A percentile compares a stretch with the other conserved stretches of the same genome.
These are phyloP conservation scores for Paramecium octaurelia DNA, from an alignment of 73 alveolate species.

Conservation along the genomic window DNA sequence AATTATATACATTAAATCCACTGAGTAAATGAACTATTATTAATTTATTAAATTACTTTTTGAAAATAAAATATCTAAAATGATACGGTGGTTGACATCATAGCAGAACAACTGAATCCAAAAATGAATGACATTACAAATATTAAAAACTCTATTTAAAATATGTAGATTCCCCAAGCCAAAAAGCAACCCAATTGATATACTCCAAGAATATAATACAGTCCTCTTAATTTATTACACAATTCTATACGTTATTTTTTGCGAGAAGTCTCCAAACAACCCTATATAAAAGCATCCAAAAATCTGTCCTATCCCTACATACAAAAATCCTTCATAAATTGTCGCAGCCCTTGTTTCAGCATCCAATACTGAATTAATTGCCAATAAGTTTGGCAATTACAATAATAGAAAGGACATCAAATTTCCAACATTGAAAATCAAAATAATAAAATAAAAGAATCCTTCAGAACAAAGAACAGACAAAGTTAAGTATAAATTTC, in stretches of 20 bases:
- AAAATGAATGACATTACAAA: background rate
- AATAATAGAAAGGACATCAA: background rate
- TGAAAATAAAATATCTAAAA: background rate
- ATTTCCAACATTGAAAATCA: background rate
- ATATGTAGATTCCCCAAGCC: background rate
- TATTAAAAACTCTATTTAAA: background rate
- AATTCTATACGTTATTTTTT: background rate
- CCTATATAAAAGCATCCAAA: conserved; percentile 29
- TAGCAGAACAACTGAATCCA: background rate
- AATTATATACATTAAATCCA: conserved; percentile 5
- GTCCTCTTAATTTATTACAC: background rate
- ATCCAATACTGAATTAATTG: background rate
- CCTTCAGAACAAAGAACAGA: background rate
- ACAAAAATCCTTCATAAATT: background rate
- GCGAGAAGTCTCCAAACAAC: background rate
- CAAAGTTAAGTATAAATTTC: background rate
- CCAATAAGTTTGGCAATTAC: background rate
- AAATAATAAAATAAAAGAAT: background rate
- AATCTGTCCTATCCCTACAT: conserved; percentile 29
- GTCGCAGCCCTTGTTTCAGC: background rate
- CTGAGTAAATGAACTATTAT: background rate
- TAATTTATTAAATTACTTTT: background rate
- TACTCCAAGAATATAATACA: conserved; percentile 4
- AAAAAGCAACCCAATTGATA: conserved; percentile 16
- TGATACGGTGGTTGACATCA: background rate